A percentile compares a stretch with the other conserved stretches of the same genome.
phyloP scores from a whole-genome alignment of 257 asterid genomes.

The Solanum ossicruentum region DNA sequence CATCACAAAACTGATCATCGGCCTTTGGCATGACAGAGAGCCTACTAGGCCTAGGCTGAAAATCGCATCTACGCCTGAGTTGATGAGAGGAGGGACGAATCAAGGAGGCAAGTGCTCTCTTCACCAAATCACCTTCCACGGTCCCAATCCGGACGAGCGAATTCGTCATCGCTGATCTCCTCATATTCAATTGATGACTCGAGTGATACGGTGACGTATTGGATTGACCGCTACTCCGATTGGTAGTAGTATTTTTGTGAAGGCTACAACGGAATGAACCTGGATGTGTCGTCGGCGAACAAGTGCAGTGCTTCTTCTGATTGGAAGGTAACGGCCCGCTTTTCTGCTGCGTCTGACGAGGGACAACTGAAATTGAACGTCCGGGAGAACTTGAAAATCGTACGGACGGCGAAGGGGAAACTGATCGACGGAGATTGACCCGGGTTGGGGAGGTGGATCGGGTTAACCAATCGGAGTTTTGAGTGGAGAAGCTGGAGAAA shows the following conservation, averaged over 20 bases:
- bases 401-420: conserved; percentile 54
- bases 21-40: conserved; percentile 61
- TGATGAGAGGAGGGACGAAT: conserved; percentile 82
- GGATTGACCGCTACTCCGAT: neutral
- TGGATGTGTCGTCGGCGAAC: conserved; percentile 29
- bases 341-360: conserved; percentile 17
- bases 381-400: conserved; percentile 31
- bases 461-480: conserved; percentile 1
- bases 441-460: conserved; percentile 75
- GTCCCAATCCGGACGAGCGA: conserved; percentile 84
- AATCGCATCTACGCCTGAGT: conserved; percentile 56
- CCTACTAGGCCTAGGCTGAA: conserved; percentile 71
- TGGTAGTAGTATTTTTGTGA: neutral
- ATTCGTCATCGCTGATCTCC: conserved; percentile 92
- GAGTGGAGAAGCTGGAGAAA: conserved; percentile 12
- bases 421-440: conserved; percentile 48
- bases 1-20: conserved; percentile 12
- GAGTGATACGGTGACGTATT: conserved; percentile 26
- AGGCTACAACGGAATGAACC: conserved; percentile 30
- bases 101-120: conserved; percentile 68
- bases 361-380: conserved; percentile 34
- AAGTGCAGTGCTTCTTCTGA: conserved; percentile 17
- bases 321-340: conserved; percentile 15
- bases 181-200: conserved; percentile 58
- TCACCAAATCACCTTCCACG: conserved; percentile 81